Base-by-base conservation (phyloP, 2,329 filamentous ascomycete species). In the Aspergillus versicolor region DNA sequence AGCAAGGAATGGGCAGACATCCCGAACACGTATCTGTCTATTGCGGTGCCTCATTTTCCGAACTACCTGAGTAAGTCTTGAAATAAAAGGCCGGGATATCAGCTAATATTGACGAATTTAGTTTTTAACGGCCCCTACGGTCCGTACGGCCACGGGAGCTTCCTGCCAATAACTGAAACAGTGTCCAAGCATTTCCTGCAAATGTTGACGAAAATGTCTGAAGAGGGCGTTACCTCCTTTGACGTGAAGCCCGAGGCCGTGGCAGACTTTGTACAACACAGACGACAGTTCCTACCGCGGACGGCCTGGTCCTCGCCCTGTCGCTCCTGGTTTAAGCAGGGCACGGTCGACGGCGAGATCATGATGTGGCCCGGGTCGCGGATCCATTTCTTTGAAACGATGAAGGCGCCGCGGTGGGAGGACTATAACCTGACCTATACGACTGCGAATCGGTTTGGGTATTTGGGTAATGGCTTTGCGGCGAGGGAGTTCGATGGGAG, bases 121-220 rank as follows among this genome's bases (percentile, higher is more conserved):
- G 46, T 48, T 12, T 48, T 49, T 19, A 50, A 50, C 21, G 50
- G 60, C 12, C 62, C 69, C 34, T 67, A 62, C 42, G 61, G 61
- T 43, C 66, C 64, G 9, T 63, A 64, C 30, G 65, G 64, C 3
- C 67, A 70, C 43, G 67, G 68, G n/a, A 65, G 62, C 17, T 63
- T 68, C 42, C 61, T 71, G 24, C 65, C 65, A 1, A 61, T 66
- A 4, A 62, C 65, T 1, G 61, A 69, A 42, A 64, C 60, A 3
- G 52, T 65, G 11, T 60, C 47, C 1, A 27, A 22, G 13, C 42
- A 57, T 34, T 34, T 57, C 38, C 15, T 49, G 4, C 22, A 27
- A 6, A 53, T 57, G 24, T 12, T 57, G 6, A 9, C 8, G 3
- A 57, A 57, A 17, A 22, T 54, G 19, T 37, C 27, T 0, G 17